Base-by-base conservation (phyloP, 345 rosid species). In the Cardamine resedifolia region DNA sequence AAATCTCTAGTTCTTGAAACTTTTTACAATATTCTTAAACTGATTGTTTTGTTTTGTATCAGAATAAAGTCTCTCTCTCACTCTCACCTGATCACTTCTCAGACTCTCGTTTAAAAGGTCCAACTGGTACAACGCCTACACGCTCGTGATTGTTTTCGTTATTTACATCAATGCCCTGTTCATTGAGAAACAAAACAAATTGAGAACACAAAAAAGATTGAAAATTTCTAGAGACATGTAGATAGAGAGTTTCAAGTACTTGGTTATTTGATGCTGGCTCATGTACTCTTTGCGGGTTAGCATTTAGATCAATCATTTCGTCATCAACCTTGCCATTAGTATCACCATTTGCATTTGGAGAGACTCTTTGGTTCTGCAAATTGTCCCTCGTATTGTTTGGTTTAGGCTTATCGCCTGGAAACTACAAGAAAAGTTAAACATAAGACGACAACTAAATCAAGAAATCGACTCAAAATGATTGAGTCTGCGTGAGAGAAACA, bases 361-460 rank as follows among this genome's bases (percentile, higher is more conserved):
- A 68, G 26, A 45, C 71, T 61, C 81, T 66, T 57, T 79, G 85
- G 77, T 83, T 86, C 76, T 82, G 88, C 70, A 43, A 70, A 75
- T 71, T 82, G 63, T 86, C 88, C 68, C 79, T 79, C 4, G 38
- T 60, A 26, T n/a, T 57, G 73, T 60, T 85, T 48, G 68, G 64
- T 65, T 88, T 87, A 53, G 90, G 75, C 78, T 83, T 86, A 58
- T 84, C 95, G n/a, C 88, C 96, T 65, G 92, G 90, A 87, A 87
- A 87, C 92, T 87, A 84, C 60, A 84, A 55, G 39, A 77, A 15
- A 31, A 51, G 26, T 49, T 67, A 67, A 26, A 62, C 23, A 52
- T 21, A 71, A 34, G 48, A 24, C 26, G 30, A 53, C 16, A 4
- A 53, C 18, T 26, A 38, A 41, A 28, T 10, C 39, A 27, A 23